These are phyloP conservation scores for Linum usitatissimum DNA, from an alignment of 345 rosid genomes.

Conservation along the genomic window DNA sequence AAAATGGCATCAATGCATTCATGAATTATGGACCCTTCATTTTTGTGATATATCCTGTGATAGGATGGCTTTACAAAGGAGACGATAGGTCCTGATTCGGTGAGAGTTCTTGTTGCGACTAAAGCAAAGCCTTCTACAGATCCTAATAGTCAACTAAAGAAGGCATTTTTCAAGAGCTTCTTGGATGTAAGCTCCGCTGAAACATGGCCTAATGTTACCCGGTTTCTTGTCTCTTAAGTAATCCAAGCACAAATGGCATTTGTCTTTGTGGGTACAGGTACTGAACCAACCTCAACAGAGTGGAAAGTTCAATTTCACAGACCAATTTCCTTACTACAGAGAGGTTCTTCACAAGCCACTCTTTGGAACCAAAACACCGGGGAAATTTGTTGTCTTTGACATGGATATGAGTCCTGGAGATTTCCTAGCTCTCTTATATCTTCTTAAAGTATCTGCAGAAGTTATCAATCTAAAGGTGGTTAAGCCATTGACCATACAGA, in stretches of 20 bases:
- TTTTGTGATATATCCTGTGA: background rate
- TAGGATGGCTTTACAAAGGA: conserved; percentile 84
- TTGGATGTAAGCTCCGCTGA: conserved; percentile 49
- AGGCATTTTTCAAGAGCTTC: conserved; percentile 64
- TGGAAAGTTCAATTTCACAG: conserved; percentile 32
- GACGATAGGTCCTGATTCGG: conserved; percentile 44
- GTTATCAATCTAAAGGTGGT: background rate
- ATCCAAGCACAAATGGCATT: background rate
- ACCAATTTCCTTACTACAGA: conserved; percentile 12
- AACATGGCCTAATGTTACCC: too few relatives aligned
- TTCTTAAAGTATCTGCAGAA: conserved; percentile 3
- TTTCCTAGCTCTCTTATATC: conserved; percentile 10
- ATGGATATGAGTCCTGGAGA: conserved; percentile 11
- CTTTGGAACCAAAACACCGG: background rate
- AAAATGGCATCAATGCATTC: too few relatives aligned
- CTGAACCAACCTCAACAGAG: conserved; percentile 1
- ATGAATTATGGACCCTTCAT: background rate
- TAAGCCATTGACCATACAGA: background rate
- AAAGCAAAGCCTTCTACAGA: conserved; percentile 52
- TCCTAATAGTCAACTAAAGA: conserved; percentile 36
- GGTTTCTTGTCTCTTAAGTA: too few relatives aligned
- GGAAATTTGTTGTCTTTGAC: conserved; percentile 4
- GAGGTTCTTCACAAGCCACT: background rate
- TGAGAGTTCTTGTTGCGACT: conserved; percentile 67
- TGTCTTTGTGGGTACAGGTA: background rate